Evolutionary conservation across 179 eudicot species (phyloP), one percentile per base, ranked within the genome.

Genomic region (Spergularia azorica): DNA sequence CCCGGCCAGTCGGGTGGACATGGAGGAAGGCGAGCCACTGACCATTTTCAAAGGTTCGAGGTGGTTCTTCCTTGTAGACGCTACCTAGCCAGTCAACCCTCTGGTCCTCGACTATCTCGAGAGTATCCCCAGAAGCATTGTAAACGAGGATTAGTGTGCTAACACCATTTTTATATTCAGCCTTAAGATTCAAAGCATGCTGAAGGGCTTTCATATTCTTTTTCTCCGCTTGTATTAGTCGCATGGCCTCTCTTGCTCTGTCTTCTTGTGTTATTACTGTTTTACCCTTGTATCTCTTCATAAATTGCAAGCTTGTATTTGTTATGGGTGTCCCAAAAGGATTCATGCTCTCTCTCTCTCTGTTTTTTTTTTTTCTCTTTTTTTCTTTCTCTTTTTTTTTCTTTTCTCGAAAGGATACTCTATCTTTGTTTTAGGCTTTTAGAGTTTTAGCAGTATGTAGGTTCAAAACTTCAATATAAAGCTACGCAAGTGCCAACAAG

Each of bases 11-110:
- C 14, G 75, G 75, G 51, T 57, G 63, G 16, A 38, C 64, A 16
- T 72, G 75, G 14, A 72, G 75, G 54, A 72, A 72, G 1, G 50
- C 52, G 15, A 72, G 11, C 75, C 75, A 72, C n/a, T 72, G 75
- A 3, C 75, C 75, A 7, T 72, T 72, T 0, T 58, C 64, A 7
- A 72, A 56, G 38, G 52, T 26, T 15, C 17, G 32, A 1, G 75
- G 75, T 36, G 75, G 64, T n/a, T 72, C 65, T 3, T 57, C 63
- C 15, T 39, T 72, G 20, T 18, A 36, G 17, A 72, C 51, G 12
- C 13, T 7, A 39, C 75, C 75, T 0, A 36, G 11, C 75, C 64
- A 72, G 58, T 72, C 75, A 12, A 26, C 4, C 41, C 10, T 72
- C 3, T 57, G 63, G 9, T 59, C 26, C 63, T 59, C 52, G 4